A percentile compares a stretch with the other conserved stretches of the same genome.
Evolutionary conservation across 805 yeast genomes (phyloP).

Genomic region (Pichia insulana): DNA sequence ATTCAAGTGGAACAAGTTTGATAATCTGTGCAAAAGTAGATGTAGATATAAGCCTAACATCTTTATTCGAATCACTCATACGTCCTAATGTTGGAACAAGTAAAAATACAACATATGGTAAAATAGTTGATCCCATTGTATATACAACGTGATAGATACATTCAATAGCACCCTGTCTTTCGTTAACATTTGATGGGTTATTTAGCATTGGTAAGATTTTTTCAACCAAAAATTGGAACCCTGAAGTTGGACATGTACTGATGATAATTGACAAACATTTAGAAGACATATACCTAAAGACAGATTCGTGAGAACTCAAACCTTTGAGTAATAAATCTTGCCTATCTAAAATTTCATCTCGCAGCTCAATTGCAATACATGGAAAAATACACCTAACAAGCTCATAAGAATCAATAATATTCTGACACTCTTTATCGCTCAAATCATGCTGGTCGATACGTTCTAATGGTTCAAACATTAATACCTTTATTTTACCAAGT

Average conservation of each 20-base stretch:
- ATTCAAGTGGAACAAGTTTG: constrained; percentile 91
- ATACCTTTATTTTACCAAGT: constrained; percentile 56
- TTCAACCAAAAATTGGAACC: constrained; percentile 74
- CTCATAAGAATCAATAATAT: constrained; percentile 79
- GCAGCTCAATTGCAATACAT: constrained; percentile 41
- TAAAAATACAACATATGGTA: constrained; percentile 91
- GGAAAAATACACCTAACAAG: constrained; percentile 68
- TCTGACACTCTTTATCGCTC: constrained; percentile 57
- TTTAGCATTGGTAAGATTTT: constrained; percentile 70
- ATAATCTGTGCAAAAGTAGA: constrained; percentile 95
- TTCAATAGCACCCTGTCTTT: constrained; percentile 92
- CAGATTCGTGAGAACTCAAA: constrained; percentile 64
- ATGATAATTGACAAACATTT: constrained; percentile 80
- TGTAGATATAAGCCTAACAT: constrained; percentile 84
- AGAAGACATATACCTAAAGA: constrained; percentile 83
- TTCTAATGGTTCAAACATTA: constrained; percentile 58
- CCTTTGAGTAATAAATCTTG: constrained; percentile 45
- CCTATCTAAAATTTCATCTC: constrained; percentile 41
- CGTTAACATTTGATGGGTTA: constrained; percentile 59
- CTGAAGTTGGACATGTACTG: constrained; percentile 53
- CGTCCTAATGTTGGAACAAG: constrained; percentile 95
- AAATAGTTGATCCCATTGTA: constrained; percentile 78
- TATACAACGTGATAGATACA: constrained; percentile 76
- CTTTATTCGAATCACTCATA: constrained; percentile 91
- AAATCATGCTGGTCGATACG: constrained; percentile 19